These are phyloP conservation scores for Backusella sp. DNA, from an alignment of 192 early-diverging fungal species.

Conservation along the genomic window DNA sequence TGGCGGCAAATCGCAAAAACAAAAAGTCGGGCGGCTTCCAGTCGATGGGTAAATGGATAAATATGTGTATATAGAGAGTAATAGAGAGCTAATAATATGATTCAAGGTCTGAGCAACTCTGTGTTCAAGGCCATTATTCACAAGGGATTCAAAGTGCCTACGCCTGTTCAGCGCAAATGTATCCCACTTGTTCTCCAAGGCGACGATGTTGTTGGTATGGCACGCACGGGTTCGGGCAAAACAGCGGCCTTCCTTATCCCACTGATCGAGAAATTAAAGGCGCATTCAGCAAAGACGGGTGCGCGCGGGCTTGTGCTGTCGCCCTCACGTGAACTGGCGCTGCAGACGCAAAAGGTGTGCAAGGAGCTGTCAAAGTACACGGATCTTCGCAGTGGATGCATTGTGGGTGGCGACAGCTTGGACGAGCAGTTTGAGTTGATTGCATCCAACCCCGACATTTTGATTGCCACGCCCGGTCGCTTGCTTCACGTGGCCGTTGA, in stretches of 20 bases:
- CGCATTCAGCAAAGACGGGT: slow-evolving; percentile 87
- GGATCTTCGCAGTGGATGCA: slow-evolving; percentile 80
- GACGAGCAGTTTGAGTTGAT: slow-evolving; percentile 97
- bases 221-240: slow-evolving; percentile 97
- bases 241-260: slow-evolving; percentile 82
- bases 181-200: slow-evolving; percentile 92
- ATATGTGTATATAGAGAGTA: too few species aligned
- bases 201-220: slow-evolving; percentile 97
- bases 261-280: slow-evolving; percentile 82
- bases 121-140: slow-evolving; percentile 86
- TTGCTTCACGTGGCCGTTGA: slow-evolving; percentile 85
- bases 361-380: slow-evolving; percentile 94
- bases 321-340: slow-evolving; percentile 93
- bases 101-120: slow-evolving; percentile 76
- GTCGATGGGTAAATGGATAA: slow-evolving; percentile 92
- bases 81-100: not conserved
- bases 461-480: slow-evolving; percentile 84
- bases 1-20: slow-evolving; percentile 82
- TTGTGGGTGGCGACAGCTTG: slow-evolving; percentile 95
- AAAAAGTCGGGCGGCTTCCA: slow-evolving; percentile 98
- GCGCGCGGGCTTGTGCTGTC: slow-evolving; percentile 82
- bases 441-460: slow-evolving; percentile 91
- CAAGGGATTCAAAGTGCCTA: slow-evolving; percentile 97
- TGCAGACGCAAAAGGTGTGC: slow-evolving; percentile 93
- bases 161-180: slow-evolving; percentile 94